Evolutionary conservation across 1,284 basidiomycete genomes (phyloP).

Genomic region (Quambalaria eucalypti): DNA sequence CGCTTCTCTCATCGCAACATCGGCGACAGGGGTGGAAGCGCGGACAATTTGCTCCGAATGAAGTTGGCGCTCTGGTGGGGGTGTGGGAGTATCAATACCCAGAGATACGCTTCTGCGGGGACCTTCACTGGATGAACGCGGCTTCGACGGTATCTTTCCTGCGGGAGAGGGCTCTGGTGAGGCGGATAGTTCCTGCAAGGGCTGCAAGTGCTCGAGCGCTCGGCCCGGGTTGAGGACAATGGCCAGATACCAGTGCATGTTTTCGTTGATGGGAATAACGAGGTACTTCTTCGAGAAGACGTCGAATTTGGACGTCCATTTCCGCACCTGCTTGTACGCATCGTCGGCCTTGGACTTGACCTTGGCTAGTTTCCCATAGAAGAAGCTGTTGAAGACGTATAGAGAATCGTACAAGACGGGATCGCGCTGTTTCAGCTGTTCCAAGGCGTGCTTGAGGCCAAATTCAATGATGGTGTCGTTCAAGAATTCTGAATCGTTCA

Average conservation of each 20-base stretch:
- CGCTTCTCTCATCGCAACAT: too few relatives aligned
- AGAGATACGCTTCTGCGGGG: too few relatives aligned
- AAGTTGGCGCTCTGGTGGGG: too few relatives aligned
- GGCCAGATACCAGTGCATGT: conserved; percentile 93
- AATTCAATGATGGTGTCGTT: conserved; percentile 96
- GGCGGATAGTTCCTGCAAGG: too few relatives aligned
- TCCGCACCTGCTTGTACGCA: conserved; percentile 73
- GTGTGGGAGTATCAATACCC: too few relatives aligned
- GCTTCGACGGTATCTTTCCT: too few relatives aligned
- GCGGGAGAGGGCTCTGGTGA: too few relatives aligned
- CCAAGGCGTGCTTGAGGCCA: conserved; percentile 66
- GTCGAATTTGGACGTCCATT: conserved; percentile 84
- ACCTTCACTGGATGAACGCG: too few relatives aligned
- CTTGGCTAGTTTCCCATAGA: conserved; percentile 83
- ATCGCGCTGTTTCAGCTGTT: conserved; percentile 44
- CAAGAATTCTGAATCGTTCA: conserved; percentile 49
- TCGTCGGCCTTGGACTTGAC: conserved; percentile 45
- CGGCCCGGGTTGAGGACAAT: conserved; percentile 74
- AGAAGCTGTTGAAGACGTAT: conserved; percentile 92
- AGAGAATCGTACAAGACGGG: conserved; percentile 64
- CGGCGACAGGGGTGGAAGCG: too few relatives aligned
- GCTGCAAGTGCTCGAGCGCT: conserved; percentile 2
- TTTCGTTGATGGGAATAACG: conserved; percentile 91
- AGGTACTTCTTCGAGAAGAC: conserved; percentile 85
- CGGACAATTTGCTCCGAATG: too few relatives aligned